Base-by-base conservation (phyloP, 805 yeast species). In the Lachancea sp. region DNA sequence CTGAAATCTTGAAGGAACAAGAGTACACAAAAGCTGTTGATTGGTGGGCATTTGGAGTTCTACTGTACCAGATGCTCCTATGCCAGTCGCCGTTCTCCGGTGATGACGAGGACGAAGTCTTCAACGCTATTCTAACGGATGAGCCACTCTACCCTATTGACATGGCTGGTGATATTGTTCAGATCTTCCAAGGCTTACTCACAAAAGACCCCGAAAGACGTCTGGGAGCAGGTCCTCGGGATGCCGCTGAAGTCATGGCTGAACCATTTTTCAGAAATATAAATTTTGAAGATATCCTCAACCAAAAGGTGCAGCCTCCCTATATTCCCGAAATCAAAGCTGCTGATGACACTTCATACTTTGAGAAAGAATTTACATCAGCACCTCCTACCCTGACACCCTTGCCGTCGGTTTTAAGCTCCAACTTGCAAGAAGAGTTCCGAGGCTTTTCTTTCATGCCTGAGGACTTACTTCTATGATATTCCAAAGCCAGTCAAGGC, bases 1-100 rank as follows among this genome's bases (percentile, higher is more conserved):
- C 99, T 0, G 99, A 92, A 64, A 90, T 92, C 50, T 71, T 92
- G 56, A 80, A 86, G 48, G 97, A 92, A 40, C 95, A 89, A 62
- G 83, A 80, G 45, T 92, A 92, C 56, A 92, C 88, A 39, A 78
- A 95, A 56, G 83, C 92, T 29, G 98, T 92, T 40, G 99, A 92
- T 65, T 92, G 98, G 98, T 92, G 98, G 98, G 97, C 98, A 1
- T 87, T 89, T 70, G 99, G 99, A 43, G 97, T 92, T 21, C 71
- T 92, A 48, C 70, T 92, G 49, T 92, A 90, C 64, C 98, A 92
- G 65, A 92, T 92, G 99, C 70, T 92, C 42, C 71, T 92, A 43
- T 92, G 96, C 38, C 95, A 90, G 64, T 85, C 96, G 6, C 99
- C 99, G 26, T 92, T 92, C 67, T 82, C 90, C 50, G 98, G 99